Evolutionary conservation across 306 rosid species (phyloP), one percentile per base, ranked within the genome.

Genomic region (Lathyrus sativus): DNA sequence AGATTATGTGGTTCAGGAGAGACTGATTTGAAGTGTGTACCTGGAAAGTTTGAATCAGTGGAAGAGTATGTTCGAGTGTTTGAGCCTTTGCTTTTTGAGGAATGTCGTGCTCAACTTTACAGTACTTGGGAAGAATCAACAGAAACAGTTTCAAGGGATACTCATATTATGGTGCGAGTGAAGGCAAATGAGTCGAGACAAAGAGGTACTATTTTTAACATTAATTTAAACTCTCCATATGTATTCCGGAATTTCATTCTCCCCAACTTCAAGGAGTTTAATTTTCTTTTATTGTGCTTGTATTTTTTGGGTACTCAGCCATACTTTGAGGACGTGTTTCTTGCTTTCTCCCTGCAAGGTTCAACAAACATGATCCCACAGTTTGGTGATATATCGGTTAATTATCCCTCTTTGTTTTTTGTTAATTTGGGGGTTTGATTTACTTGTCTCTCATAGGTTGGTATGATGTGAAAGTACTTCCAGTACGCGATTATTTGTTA

Each of bases 51-150:
- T 86, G 99, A 88, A 77, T 93, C 97, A n/a, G n/a, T n/a, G n/a
- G n/a, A n/a, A n/a, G n/a, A n/a, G n/a, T n/a, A n/a, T n/a, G n/a
- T n/a, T n/a, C 80, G 78, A 83, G 95, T 93, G 65, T 93, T 93
- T 76, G 99, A 93, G 81, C 99, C 99, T 72, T 83, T 93, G 82
- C 91, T 93, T 72, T 93, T 93, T 81, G 99, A 93, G 86, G 99
- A 93, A 78, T 93, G 99, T 57, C 89, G 97, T 45, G 99, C 99
- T 70, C 99, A 93, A 73, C 96, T 93, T 41, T 93, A 88, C 78
- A 93, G 97, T 73, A 85, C 97, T 0, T 93, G 99, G 99, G 99
- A 93, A 76, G 99, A 93, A 80, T 80, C 82, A 38, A 82, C 87
- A 39, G 99, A 93, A 83, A 86, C 82, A 38, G 80, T 84, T 67